Percentiles rank a stretch among this genome's conserved stretches.
Evolutionary conservation across 1,284 basidiomycete species (phyloP).

Genomic region (Sutorius eximius): DNA sequence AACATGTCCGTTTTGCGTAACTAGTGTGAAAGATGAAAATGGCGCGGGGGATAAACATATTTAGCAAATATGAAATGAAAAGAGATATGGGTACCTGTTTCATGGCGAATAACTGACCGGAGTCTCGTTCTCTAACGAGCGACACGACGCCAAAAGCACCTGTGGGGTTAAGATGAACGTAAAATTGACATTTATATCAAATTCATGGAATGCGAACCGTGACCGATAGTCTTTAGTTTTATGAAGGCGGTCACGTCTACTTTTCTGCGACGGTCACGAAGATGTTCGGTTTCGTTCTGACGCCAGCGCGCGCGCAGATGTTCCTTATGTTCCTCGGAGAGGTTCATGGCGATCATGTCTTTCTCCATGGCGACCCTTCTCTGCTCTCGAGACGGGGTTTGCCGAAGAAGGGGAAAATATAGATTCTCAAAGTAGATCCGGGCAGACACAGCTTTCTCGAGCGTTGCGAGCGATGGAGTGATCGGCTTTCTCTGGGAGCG

Average conservation of each 20-base stretch:
- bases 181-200: slow-evolving; percentile 23
- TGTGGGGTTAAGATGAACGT: slow-evolving; percentile 38
- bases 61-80: slow-evolving; percentile 30
- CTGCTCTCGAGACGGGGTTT: slow-evolving; percentile 83
- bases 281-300: slow-evolving; percentile 85
- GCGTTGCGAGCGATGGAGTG: slow-evolving; percentile 81
- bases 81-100: slow-evolving; percentile 69
- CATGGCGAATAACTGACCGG: slow-evolving; percentile 89
- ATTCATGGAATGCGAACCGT: slow-evolving; percentile 58
- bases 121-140: slow-evolving; percentile 80
- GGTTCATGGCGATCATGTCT: slow-evolving; percentile 76
- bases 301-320: slow-evolving; percentile 75
- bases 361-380: slow-evolving; percentile 83
- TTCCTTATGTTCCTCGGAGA: slow-evolving; percentile 71
- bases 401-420: slow-evolving; percentile 88
- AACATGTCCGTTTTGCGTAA: slow-evolving; percentile 96
- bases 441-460: slow-evolving; percentile 91
- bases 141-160: slow-evolving; percentile 96
- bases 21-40: slow-evolving; percentile 42
- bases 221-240: slow-evolving; percentile 93
- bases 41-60: slow-evolving; percentile 28
- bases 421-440: slow-evolving; percentile 97
- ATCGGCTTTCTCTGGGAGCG: slow-evolving; percentile 51
- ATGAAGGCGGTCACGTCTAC: slow-evolving; percentile 86
- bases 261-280: slow-evolving; percentile 80